These are phyloP conservation scores for Metschnikowia gelsemii DNA, from an alignment of 805 yeast species.

Conservation along the genomic window DNA sequence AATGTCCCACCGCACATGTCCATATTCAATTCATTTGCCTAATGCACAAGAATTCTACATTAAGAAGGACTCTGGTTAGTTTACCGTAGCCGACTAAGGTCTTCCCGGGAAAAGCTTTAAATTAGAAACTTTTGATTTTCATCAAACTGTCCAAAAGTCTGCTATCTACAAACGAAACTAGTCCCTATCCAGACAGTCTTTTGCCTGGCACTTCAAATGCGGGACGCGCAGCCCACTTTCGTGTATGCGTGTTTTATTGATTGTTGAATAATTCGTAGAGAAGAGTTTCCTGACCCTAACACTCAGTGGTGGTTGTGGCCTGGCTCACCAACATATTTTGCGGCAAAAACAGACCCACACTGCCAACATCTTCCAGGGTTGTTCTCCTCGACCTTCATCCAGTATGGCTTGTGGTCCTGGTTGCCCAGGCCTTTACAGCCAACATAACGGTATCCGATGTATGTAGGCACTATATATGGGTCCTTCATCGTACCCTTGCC, in stretches of 20 bases:
- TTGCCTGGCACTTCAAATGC: not conserved
- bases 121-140: too few relatives aligned
- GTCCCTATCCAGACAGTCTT: not conserved
- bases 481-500: constrained; percentile 89
- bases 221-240: not conserved
- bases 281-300: not conserved
- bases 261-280: constrained; percentile 7
- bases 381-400: constrained; percentile 85
- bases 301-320: constrained; percentile 54
- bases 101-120: too few relatives aligned
- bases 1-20: too few relatives aligned
- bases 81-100: too few relatives aligned
- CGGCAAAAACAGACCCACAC: constrained; percentile 92
- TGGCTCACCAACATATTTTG: constrained; percentile 84
- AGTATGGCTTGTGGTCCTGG: constrained; percentile 84
- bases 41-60: too few relatives aligned
- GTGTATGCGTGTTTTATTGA: constrained; percentile 1
- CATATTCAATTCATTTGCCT: too few relatives aligned
- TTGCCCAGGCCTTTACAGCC: constrained; percentile 98
- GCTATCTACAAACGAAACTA: not conserved
- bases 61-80: too few relatives aligned
- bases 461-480: constrained; percentile 87
- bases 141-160: too few relatives aligned
- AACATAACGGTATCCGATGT: constrained; percentile 89
- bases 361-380: constrained; percentile 97